A percentile compares a stretch with the other conserved stretches of the same genome.
Evolutionary conservation across 305 asterid genomes (phyloP).

Genomic region (Rubia peregrina): DNA sequence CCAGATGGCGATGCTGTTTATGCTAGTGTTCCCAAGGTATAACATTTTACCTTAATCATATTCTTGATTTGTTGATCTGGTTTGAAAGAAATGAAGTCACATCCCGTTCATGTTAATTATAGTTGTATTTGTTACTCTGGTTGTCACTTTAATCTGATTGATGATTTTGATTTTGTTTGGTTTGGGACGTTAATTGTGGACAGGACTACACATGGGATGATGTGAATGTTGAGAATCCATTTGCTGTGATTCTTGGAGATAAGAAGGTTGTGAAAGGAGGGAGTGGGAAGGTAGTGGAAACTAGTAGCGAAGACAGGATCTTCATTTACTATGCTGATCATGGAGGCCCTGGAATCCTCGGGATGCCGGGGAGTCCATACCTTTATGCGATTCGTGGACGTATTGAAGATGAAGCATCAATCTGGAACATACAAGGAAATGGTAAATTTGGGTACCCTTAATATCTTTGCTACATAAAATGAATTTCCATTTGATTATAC

Average conservation of each 20-base stretch:
- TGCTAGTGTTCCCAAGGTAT: slow-evolving; percentile 83
- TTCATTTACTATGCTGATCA: slow-evolving; percentile 82
- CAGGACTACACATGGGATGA: slow-evolving; percentile 80
- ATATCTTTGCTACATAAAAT: background rate
- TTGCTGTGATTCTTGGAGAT: slow-evolving; percentile 76
- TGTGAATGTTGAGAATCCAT: slow-evolving; percentile 53
- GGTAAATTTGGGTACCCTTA: slow-evolving; percentile 27
- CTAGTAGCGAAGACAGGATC: slow-evolving; percentile 60
- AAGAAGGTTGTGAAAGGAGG: slow-evolving; percentile 60
- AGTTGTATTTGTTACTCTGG: background rate
- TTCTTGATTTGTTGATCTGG: background rate
- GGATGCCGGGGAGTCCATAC: slow-evolving; percentile 70
- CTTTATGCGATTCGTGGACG: slow-evolving; percentile 67
- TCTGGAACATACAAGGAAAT: slow-evolving; percentile 71
- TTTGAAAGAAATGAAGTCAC: background rate
- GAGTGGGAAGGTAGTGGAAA: slow-evolving; percentile 64
- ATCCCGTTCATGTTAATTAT: background rate
- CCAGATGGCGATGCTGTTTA: slow-evolving; percentile 78
- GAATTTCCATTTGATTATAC: background rate
- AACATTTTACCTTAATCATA: background rate
- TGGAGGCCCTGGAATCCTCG: slow-evolving; percentile 94
- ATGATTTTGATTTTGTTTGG: background rate
- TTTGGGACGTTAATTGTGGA: background rate
- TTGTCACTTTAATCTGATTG: background rate
- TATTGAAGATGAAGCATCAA: slow-evolving; percentile 58